phyloP scores from a whole-genome alignment of 768 basidiomycete species.

The Filobasidium wieringae region DNA sequence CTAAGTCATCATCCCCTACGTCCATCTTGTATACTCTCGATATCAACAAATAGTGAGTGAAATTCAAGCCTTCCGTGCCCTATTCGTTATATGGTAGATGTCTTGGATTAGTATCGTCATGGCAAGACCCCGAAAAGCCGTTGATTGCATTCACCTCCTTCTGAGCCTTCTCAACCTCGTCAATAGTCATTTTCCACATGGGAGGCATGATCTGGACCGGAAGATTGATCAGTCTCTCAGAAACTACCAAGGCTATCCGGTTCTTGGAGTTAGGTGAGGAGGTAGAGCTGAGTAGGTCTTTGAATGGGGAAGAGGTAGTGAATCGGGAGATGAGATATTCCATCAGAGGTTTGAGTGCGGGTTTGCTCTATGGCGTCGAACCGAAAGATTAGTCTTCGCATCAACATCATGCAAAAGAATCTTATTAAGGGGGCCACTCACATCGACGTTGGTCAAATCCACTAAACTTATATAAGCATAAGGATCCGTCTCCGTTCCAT shows the following conservation, averaged over 20 bases:
- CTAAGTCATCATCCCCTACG: constrained; percentile 49
- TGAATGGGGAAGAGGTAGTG: constrained; percentile 43
- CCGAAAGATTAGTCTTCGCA: neutral
- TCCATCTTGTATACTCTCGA: constrained; percentile 68
- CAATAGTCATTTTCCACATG: constrained; percentile 76
- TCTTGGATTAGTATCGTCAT: no score
- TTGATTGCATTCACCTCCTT: constrained; percentile 44
- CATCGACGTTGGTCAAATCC: constrained; percentile 60
- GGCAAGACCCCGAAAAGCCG: neutral
- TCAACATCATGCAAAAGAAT: no score
- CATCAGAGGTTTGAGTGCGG: constrained; percentile 57
- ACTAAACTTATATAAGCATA: constrained; percentile 76
- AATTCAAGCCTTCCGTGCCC: constrained; percentile 54
- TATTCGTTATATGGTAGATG: neutral
- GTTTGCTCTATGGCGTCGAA: constrained; percentile 47
- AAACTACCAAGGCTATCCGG: constrained; percentile 71
- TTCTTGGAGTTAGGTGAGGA: constrained; percentile 35
- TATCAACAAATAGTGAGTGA: constrained; percentile 63
- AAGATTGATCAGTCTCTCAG: constrained; percentile 87
- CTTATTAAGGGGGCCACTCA: constrained; percentile 37
- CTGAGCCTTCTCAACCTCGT: constrained; percentile 66
- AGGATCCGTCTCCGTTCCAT: constrained; percentile 79
- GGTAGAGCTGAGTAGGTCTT: constrained; percentile 45
- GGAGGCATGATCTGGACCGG: constrained; percentile 85
- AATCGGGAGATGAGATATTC: constrained; percentile 55